Evolutionary conservation across 2,329 filamentous ascomycete species (phyloP).

Genomic region (Xylariaceae sp.): DNA sequence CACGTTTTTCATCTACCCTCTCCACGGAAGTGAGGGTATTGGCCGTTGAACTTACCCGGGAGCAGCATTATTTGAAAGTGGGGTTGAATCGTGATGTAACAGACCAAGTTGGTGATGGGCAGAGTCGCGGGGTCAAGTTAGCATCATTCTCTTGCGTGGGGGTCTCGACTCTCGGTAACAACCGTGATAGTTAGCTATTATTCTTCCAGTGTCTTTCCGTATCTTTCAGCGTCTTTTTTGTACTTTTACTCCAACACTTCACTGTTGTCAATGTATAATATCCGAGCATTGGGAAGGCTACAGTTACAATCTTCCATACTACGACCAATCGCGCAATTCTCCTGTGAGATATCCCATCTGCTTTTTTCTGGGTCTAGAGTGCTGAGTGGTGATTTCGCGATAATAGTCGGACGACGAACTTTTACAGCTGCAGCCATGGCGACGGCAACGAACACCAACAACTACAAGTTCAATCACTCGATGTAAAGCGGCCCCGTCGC

Average conservation of each 20-base stretch:
- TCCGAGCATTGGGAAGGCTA: slow-evolving; percentile 27
- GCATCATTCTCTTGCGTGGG: not conserved
- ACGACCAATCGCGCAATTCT: slow-evolving; percentile 19
- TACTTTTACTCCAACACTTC: not conserved
- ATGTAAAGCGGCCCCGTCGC: slow-evolving; percentile 52
- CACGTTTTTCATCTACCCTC: too few relatives aligned
- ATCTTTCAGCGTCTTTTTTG: not conserved
- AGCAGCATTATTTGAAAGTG: too few relatives aligned
- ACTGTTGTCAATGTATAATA: slow-evolving; percentile 24
- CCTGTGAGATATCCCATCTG: too few relatives aligned
- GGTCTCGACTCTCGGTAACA: not conserved
- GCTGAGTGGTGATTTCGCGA: too few relatives aligned
- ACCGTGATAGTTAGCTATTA: not conserved
- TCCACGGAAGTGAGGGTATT: too few relatives aligned
- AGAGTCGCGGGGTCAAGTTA: not conserved
- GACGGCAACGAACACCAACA: slow-evolving; percentile 64
- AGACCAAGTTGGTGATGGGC: not conserved
- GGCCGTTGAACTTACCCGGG: too few relatives aligned
- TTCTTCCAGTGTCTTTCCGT: not conserved
- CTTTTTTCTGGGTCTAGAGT: too few relatives aligned
- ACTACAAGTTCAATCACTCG: slow-evolving; percentile 83
- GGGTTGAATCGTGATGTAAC: too few relatives aligned
- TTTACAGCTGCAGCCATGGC: slow-evolving; percentile 53
- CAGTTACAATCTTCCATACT: slow-evolving; percentile 24
- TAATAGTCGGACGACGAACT: slow-evolving; percentile 15